Evolutionary conservation across 768 basidiomycete genomes (phyloP).

Genomic region (Candolleomyces eurysporus): DNA sequence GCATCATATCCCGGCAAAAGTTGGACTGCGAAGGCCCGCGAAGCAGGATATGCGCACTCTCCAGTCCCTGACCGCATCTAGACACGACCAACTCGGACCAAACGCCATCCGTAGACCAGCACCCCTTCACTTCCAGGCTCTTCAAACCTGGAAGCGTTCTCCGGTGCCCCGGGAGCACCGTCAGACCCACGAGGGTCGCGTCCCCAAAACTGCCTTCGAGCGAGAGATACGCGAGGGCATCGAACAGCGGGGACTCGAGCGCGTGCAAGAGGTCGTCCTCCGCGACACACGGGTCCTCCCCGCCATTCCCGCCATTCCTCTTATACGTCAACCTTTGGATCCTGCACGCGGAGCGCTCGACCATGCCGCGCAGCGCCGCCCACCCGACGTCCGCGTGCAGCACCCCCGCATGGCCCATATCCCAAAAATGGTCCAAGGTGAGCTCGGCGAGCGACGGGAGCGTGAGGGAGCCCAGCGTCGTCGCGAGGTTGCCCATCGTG

Average conservation of each 20-base stretch:
- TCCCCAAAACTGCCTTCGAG: background rate
- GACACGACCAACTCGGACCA: background rate
- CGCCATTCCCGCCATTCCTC: background rate
- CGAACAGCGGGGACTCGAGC: background rate
- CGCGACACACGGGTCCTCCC: background rate
- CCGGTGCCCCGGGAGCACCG: too few species aligned
- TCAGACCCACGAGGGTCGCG: too few species aligned
- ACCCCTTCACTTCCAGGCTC: background rate
- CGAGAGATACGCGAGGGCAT: background rate
- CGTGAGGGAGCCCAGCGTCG: background rate
- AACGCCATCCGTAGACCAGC: background rate
- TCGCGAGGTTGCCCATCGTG: background rate
- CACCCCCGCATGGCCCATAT: background rate
- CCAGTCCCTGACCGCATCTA: background rate
- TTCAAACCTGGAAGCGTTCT: background rate
- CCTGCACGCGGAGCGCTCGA: too few species aligned
- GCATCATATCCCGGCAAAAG: background rate
- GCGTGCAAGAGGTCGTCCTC: background rate
- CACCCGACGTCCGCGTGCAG: background rate
- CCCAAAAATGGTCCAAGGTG: background rate
- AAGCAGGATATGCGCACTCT: background rate
- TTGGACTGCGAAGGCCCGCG: background rate
- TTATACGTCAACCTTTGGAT: too few species aligned
- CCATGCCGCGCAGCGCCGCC: background rate
- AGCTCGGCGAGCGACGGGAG: background rate